Base-by-base conservation (phyloP, 2,329 filamentous ascomycete species). In the Pestalotiopsis sp. region DNA sequence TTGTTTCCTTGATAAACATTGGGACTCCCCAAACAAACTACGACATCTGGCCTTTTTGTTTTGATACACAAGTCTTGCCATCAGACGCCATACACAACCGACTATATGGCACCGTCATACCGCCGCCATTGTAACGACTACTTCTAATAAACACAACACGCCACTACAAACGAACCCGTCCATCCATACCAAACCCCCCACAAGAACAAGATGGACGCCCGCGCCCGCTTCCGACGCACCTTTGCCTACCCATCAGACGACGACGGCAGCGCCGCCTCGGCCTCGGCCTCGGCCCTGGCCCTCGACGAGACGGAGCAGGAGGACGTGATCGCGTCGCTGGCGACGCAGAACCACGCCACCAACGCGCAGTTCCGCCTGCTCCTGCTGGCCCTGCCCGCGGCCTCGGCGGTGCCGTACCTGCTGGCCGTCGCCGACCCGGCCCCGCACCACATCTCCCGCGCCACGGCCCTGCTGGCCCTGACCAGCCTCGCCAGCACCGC, bases 171-270 rank as follows among this genome's bases (percentile, higher is more conserved):
- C 23, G 25, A 52, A 17, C 27, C 36, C 52, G 25, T 27, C n/a
- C 17, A 20, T 27, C 36, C 68, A 36, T 36, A 9, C 31, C 31
- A 36, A 31, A 31, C 31, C 7, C 31, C 7, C 31, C 31, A 36
- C 31, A 36, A 36, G 31, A 36, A 36, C 31, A 65, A 71, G 52
- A 74, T 73, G 72, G 72, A 76, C 71, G 68, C 83, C 0, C 79
- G 80, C 56, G 83, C 92, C 66, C 90, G 92, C 71, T 83, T 96
- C 59, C 91, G 94, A 75, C 91, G 88, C 75, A 91, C 92, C 9
- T 96, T 97, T 81, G 88, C 87, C 70, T 96, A 95, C 81, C 92
- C 92, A 4, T 80, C 83, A 68, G 89, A 92, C 74, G 85, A 86
- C 68, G 83, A 85, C 72, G 78, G 79, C 66, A 84, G 87, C 45